These are phyloP conservation scores for Penicillium sp. DNA, from an alignment of 2,329 filamentous ascomycete genomes.

Conservation along the genomic window DNA sequence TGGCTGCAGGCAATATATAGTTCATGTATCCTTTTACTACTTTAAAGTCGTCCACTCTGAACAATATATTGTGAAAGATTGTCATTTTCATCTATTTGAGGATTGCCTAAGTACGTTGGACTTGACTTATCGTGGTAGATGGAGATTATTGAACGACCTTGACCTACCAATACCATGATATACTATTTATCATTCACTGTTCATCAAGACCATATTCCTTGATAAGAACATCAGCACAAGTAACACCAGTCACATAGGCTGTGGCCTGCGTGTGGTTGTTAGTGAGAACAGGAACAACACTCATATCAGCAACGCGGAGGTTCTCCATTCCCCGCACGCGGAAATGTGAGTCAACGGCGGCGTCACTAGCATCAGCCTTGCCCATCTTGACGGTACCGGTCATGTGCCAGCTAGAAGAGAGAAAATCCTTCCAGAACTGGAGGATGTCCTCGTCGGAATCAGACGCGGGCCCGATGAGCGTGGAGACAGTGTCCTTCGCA, in stretches of 20 bases:
- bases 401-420: constrained; percentile 55
- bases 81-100: neutral
- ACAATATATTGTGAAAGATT: neutral
- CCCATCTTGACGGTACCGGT: constrained; percentile 60
- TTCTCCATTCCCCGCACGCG: constrained; percentile 38
- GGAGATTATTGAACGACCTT: neutral
- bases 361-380: constrained; percentile 39
- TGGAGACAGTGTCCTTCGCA: constrained; percentile 44
- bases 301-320: constrained; percentile 46
- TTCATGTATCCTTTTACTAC: neutral
- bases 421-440: constrained; percentile 46
- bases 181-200: neutral
- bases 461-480: constrained; percentile 46
- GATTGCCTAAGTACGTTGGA: neutral
- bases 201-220: constrained; percentile 42
- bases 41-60: neutral
- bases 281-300: constrained; percentile 40
- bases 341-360: constrained; percentile 50
- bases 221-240: constrained; percentile 52
- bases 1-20: neutral
- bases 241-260: constrained; percentile 55
- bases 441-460: constrained; percentile 56
- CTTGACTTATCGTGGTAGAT: neutral
- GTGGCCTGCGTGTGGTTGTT: constrained; percentile 54
- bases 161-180: neutral